Evolutionary conservation across 2,329 filamentous ascomycete species (phyloP).

Genomic region (Aspergillus felis): DNA sequence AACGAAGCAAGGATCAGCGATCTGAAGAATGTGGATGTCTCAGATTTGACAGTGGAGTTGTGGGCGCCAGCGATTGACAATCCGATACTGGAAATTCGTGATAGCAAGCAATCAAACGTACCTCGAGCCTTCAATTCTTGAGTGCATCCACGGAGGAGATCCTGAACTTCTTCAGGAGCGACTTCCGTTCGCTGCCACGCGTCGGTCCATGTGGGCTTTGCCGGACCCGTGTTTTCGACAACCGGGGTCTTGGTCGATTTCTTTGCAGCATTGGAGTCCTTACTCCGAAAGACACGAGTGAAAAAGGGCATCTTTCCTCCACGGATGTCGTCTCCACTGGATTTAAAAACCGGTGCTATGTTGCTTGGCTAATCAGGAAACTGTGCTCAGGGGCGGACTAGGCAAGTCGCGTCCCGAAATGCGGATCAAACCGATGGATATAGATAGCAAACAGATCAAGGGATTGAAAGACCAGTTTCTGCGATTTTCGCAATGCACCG

Average conservation of each 20-base stretch:
- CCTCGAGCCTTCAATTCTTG: constrained; percentile 91
- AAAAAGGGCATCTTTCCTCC: constrained; percentile 52
- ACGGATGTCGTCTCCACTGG: constrained; percentile 3
- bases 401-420: neutral
- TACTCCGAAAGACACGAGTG: constrained; percentile 66
- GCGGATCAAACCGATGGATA: neutral
- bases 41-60: constrained; percentile 15
- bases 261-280: constrained; percentile 65
- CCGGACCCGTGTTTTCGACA: constrained; percentile 50
- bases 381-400: constrained; percentile 9
- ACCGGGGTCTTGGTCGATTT: constrained; percentile 51
- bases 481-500: constrained; percentile 7
- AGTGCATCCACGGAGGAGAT: constrained; percentile 79
- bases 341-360: neutral
- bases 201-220: constrained; percentile 80
- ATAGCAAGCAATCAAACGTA: constrained; percentile 45
- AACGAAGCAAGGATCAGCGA: constrained; percentile 29
- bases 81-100: constrained; percentile 5
- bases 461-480: neutral
- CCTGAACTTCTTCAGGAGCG: constrained; percentile 84
- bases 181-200: constrained; percentile 80
- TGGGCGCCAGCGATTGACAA: constrained; percentile 5
- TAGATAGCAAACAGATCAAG: constrained; percentile 1
- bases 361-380: constrained; percentile 2
- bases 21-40: constrained; percentile 23